phyloP scores from a whole-genome alignment of 1,284 basidiomycete species.

The Ustilago bromivora region DNA sequence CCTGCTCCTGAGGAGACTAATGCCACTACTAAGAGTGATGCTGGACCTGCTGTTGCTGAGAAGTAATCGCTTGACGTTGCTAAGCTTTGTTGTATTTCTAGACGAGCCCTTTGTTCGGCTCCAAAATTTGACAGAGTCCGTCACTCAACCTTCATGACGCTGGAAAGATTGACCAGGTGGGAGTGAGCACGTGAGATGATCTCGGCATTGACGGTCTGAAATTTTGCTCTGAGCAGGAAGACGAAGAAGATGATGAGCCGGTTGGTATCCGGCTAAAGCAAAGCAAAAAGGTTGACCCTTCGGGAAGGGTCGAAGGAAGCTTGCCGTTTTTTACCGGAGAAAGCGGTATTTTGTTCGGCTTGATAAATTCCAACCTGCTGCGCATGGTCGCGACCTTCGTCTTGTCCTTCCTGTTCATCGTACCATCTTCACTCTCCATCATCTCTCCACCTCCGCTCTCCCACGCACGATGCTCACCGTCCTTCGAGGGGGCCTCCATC shows the following conservation, averaged over 20 bases:
- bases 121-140: background rate
- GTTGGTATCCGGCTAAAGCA: background rate
- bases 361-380: background rate
- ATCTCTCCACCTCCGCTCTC: background rate
- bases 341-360: slow-evolving; percentile 40
- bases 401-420: background rate
- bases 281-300: slow-evolving; percentile 4
- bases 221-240: background rate
- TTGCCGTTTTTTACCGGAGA: slow-evolving; percentile 14
- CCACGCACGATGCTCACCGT: slow-evolving; percentile 23
- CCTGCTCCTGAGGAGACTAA: slow-evolving; percentile 35
- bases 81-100: slow-evolving; percentile 15
- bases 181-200: background rate
- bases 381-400: slow-evolving; percentile 16
- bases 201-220: slow-evolving; percentile 1
- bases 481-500: slow-evolving; percentile 17
- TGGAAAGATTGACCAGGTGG: background rate
- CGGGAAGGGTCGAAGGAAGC: background rate
- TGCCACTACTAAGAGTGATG: slow-evolving; percentile 30
- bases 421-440: background rate
- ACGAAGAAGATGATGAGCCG: background rate
- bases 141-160: background rate
- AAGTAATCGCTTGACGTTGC: slow-evolving; percentile 4
- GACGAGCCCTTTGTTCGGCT: background rate
- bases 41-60: slow-evolving; percentile 17